Percentiles rank a stretch among this genome's conserved stretches.
phyloP scores from a whole-genome alignment of 2,329 filamentous ascomycete genomes.

The Exophiala viscosa region DNA sequence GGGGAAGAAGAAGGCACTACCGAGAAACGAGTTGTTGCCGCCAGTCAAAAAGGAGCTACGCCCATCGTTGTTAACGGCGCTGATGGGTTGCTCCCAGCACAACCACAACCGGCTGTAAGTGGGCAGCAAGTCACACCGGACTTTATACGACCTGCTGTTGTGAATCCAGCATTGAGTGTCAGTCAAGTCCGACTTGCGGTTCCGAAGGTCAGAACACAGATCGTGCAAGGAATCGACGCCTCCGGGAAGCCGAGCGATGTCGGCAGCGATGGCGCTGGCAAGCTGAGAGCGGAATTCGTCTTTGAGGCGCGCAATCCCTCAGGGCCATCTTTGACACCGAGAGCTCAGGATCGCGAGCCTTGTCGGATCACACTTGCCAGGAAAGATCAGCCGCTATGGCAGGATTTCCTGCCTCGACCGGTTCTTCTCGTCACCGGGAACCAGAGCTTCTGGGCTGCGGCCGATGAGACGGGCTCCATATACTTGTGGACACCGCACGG shows the following conservation, averaged over 20 bases:
- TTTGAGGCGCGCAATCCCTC: conserved; percentile 85
- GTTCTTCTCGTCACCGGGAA: conserved; percentile 90
- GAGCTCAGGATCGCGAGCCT: conserved; percentile 68
- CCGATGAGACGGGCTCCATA: conserved; percentile 86
- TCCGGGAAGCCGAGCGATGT: conserved; percentile 41
- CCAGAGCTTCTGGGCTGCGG: conserved; percentile 84
- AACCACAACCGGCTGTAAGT: conserved; percentile 56
- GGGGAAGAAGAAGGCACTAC: conserved; percentile 67
- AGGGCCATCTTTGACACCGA: conserved; percentile 56
- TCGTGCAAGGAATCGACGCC: conserved; percentile 72
- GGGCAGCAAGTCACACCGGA: conserved; percentile 70
- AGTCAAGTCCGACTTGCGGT: conserved; percentile 84
- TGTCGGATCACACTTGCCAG: conserved; percentile 78
- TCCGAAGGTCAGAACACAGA: conserved; percentile 77
- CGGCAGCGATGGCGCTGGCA: conserved; percentile 36
- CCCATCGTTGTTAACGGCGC: conserved; percentile 72
- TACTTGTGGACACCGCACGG: conserved; percentile 92
- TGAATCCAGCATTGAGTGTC: conserved; percentile 75
- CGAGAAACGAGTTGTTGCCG: conserved; percentile 57
- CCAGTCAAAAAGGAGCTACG: conserved; percentile 63
- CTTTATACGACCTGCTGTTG: conserved; percentile 79
- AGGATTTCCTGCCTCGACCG: conserved; percentile 83
- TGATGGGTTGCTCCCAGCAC: conserved; percentile 73
- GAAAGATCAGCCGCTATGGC: conserved; percentile 78
- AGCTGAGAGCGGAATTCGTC: conserved; percentile 66